phyloP scores from a whole-genome alignment of 2,329 filamentous ascomycete genomes.

The Fusarium irregulare region DNA sequence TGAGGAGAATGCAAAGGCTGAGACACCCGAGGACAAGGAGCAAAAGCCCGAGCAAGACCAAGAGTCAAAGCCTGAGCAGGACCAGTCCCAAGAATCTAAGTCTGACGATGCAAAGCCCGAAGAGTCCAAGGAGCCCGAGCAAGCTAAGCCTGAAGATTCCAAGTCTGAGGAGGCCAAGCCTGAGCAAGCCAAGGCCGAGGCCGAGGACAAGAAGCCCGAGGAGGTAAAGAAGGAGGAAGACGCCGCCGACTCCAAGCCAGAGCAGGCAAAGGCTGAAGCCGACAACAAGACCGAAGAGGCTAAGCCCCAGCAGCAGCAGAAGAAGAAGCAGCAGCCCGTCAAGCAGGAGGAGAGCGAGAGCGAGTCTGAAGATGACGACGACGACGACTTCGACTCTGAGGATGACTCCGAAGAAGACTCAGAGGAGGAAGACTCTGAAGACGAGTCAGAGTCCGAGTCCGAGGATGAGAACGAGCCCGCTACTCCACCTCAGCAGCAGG shows the following conservation, averaged over 20 bases:
- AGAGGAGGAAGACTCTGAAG: slow-evolving; percentile 35
- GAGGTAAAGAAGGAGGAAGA: slow-evolving; percentile 23
- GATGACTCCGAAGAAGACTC: slow-evolving; percentile 34
- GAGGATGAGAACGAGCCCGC: slow-evolving; percentile 43
- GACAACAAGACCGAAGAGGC: slow-evolving; percentile 7
- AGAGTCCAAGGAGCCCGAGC: not conserved
- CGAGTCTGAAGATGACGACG: slow-evolving; percentile 29
- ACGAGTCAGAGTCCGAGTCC: slow-evolving; percentile 39
- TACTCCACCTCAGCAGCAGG: slow-evolving; percentile 39
- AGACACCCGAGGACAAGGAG: slow-evolving; percentile 13
- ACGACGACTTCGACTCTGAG: slow-evolving; percentile 34
- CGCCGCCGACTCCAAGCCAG: slow-evolving; percentile 5
- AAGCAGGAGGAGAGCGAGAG: slow-evolving; percentile 35
- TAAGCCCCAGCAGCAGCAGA: slow-evolving; percentile 23
- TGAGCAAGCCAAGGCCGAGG: slow-evolving; percentile 3
- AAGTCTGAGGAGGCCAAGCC: slow-evolving; percentile 10
- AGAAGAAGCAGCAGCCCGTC: slow-evolving; percentile 8
- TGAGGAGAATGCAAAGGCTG: slow-evolving; percentile 25
- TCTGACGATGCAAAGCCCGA: slow-evolving; percentile 1
- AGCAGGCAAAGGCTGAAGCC: slow-evolving; percentile 18
- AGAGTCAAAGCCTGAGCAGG: slow-evolving; percentile 21
- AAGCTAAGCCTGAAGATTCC: not conserved
- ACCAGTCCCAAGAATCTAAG: slow-evolving; percentile 6
- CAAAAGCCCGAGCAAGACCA: slow-evolving; percentile 21
- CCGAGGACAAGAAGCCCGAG: slow-evolving; percentile 24